Conservation (phyloP, 331 rosid species). For the Ulmus americana region DNA sequence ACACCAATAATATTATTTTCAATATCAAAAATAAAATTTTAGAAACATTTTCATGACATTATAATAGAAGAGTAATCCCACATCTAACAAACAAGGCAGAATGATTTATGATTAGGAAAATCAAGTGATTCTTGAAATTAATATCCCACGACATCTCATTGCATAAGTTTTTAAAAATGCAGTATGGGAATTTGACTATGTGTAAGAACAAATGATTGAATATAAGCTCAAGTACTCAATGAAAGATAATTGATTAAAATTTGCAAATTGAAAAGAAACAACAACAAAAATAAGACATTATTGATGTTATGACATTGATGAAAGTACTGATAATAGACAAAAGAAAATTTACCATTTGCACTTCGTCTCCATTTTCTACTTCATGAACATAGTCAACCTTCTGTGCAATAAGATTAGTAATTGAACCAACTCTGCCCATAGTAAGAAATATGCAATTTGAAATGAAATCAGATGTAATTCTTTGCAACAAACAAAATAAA, state of each 20-base stretch:
- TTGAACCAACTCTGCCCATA: slow-evolving; percentile 40
- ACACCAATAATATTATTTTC: neutral
- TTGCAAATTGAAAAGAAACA: neutral
- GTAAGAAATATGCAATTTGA: slow-evolving; percentile 35
- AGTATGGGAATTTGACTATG: neutral
- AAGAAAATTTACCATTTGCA: slow-evolving; percentile 26
- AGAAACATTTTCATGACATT: too few relatives aligned
- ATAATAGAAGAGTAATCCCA: too few relatives aligned
- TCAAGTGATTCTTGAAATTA: too few relatives aligned
- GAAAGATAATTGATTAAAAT: neutral
- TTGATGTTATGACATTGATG: neutral
- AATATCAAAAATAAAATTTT: too few relatives aligned
- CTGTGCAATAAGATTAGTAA: slow-evolving; percentile 22
- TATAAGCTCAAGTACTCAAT: neutral
- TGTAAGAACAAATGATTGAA: neutral
- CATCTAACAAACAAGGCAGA: too few relatives aligned
- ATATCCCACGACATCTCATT: too few relatives aligned
- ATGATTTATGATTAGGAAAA: too few relatives aligned
- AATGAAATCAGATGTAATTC: slow-evolving; percentile 33
- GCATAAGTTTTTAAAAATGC: neutral
- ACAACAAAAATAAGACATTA: neutral
- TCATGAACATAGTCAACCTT: slow-evolving; percentile 22
- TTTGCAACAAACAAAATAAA: neutral
- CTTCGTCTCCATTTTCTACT: slow-evolving; percentile 33
- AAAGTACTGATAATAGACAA: neutral